These are phyloP conservation scores for Nothopassalora personata DNA, from an alignment of 2,329 filamentous ascomycete genomes.

Conservation along the genomic window DNA sequence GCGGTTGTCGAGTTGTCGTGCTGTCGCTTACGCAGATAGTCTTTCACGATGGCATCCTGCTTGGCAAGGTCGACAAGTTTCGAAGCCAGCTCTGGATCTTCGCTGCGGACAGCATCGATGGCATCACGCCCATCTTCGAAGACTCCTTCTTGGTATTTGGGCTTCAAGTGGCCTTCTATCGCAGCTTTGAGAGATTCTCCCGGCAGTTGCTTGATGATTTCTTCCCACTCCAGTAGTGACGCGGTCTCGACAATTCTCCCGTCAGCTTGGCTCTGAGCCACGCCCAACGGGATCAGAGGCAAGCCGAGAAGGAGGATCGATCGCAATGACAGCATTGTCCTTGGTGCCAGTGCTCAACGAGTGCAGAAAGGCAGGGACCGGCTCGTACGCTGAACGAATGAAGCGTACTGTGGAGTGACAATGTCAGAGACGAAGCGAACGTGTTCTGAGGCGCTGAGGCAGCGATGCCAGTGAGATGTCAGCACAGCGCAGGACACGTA, in stretches of 20 bases:
- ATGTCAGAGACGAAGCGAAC: conserved; percentile 8
- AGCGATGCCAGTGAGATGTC: conserved; percentile 1
- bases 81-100: conserved; percentile 57
- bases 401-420: neutral
- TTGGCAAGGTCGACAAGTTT: conserved; percentile 61
- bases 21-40: conserved; percentile 42
- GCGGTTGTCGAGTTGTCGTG: conserved; percentile 20
- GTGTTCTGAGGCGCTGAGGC: neutral
- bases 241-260: conserved; percentile 19
- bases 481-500: conserved; percentile 4
- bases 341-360: neutral
- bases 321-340: conserved; percentile 37
- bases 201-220: conserved; percentile 53
- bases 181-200: conserved; percentile 60
- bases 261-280: conserved; percentile 16
- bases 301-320: conserved; percentile 36
- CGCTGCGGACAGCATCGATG: conserved; percentile 57
- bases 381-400: conserved; percentile 13
- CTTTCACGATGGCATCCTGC: conserved; percentile 30
- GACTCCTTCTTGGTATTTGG: conserved; percentile 63
- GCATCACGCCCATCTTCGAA: conserved; percentile 61
- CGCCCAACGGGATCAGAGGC: conserved; percentile 33
- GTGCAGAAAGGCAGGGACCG: conserved; percentile 10
- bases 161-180: conserved; percentile 58
- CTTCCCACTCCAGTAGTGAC: conserved; percentile 42